Conservation (phyloP, 2,329 filamentous ascomycete species). For the Colletotrichum somersetense region DNA sequence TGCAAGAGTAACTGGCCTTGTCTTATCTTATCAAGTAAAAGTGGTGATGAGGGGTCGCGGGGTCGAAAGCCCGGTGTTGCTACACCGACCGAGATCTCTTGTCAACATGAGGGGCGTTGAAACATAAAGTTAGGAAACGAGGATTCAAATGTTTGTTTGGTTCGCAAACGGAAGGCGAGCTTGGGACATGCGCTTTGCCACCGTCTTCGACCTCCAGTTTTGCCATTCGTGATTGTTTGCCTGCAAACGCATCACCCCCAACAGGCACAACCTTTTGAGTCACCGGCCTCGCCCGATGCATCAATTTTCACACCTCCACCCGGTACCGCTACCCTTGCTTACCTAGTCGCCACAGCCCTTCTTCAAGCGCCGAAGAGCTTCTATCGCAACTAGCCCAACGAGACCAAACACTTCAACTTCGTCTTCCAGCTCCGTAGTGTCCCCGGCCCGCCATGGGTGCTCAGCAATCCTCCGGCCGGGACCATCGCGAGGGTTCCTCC, state of each 20-base stretch:
- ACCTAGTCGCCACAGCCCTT: background rate
- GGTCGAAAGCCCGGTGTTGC: background rate
- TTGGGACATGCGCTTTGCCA: background rate
- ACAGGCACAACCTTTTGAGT: background rate
- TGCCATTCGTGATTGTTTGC: background rate
- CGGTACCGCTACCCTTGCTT: background rate
- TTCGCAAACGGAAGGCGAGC: background rate
- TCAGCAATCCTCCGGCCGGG: constrained; percentile 63
- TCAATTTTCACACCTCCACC: background rate
- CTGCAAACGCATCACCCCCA: background rate
- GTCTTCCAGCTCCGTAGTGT: background rate
- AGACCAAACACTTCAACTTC: background rate
- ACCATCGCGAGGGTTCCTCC: constrained; percentile 45
- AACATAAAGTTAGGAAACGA: background rate
- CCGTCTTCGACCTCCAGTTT: background rate
- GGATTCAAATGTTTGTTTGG: background rate
- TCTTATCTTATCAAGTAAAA: constrained; percentile 10
- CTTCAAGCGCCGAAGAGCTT: background rate
- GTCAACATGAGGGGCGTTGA: background rate
- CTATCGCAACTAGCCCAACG: background rate
- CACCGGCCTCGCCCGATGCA: background rate
- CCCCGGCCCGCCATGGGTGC: constrained; percentile 62
- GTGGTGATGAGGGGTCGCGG: constrained; percentile 2
- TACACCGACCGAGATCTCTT: background rate
- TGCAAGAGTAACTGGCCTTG: background rate